A percentile compares a stretch with the other conserved stretches of the same genome.
Evolutionary conservation across 768 basidiomycete species (phyloP).

Genomic region (Leccinum truebloodii): DNA sequence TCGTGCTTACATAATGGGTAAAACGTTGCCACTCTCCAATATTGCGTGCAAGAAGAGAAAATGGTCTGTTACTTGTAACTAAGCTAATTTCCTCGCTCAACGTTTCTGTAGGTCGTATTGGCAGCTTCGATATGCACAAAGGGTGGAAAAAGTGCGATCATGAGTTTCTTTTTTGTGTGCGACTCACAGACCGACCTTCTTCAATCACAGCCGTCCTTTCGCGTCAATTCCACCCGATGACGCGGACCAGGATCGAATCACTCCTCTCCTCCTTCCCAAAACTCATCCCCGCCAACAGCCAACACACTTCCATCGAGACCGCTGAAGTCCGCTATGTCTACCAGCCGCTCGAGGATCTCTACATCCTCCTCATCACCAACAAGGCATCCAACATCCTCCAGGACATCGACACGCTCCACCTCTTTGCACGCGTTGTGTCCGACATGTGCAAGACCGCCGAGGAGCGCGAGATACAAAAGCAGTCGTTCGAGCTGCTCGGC

Average conservation of each 20-base stretch:
- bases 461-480: conserved; percentile 86
- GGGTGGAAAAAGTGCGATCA: conserved; percentile 2
- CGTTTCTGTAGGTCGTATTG: background rate
- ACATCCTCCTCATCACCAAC: conserved; percentile 96
- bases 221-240: conserved; percentile 93
- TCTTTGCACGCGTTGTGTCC: conserved; percentile 91
- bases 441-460: conserved; percentile 86
- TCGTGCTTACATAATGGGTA: too few relatives aligned
- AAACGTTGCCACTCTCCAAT: too few relatives aligned
- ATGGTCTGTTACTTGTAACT: too few relatives aligned
- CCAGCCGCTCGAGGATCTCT: conserved; percentile 94
- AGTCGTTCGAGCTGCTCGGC: conserved; percentile 90
- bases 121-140: conserved; percentile 96
- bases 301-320: conserved; percentile 74
- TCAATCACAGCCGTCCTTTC: conserved; percentile 78
- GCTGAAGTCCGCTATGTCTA: conserved; percentile 95
- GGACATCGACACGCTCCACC: conserved; percentile 94
- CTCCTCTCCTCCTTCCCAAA: conserved; percentile 97
- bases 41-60: too few relatives aligned
- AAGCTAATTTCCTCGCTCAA: too few relatives aligned
- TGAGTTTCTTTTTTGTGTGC: background rate
- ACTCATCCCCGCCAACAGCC: conserved; percentile 72
- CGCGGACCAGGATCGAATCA: conserved; percentile 89
- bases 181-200: background rate
- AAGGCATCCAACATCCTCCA: conserved; percentile 94